Evolutionary conservation across 768 basidiomycete genomes (phyloP).

Genomic region (Russula sp.): DNA sequence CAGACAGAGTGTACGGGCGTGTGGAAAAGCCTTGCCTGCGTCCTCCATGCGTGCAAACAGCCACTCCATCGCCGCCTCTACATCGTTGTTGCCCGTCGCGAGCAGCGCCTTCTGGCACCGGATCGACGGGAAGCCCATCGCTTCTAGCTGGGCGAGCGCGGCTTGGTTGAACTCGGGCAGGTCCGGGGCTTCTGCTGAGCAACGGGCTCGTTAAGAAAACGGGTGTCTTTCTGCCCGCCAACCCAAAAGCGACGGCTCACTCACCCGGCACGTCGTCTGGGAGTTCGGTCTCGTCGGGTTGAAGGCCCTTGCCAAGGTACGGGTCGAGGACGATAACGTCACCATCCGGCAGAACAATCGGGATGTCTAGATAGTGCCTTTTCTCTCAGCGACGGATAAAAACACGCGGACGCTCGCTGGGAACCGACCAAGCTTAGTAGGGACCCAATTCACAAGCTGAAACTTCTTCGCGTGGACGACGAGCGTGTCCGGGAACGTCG

Average conservation of each 20-base stretch:
- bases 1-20: not conserved
- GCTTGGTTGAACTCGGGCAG: constrained; percentile 66
- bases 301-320: constrained; percentile 66
- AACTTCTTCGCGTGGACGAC: constrained; percentile 92
- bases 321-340: constrained; percentile 54
- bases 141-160: constrained; percentile 71
- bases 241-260: constrained; percentile 6
- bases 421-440: constrained; percentile 77
- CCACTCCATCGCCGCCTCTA: constrained; percentile 93
- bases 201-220: not conserved
- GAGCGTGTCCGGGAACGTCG: constrained; percentile 83
- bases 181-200: constrained; percentile 29
- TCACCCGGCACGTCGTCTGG: constrained; percentile 45
- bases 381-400: constrained; percentile 1
- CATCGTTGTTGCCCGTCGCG: constrained; percentile 71
- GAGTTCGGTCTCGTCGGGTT: constrained; percentile 62
- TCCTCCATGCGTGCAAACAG: constrained; percentile 94
- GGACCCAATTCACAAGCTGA: constrained; percentile 95
- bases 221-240: not conserved
- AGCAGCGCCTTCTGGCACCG: constrained; percentile 88
- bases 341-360: constrained; percentile 59
- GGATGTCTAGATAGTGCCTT: constrained; percentile 57
- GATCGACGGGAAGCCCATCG: constrained; percentile 85
- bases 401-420: not conserved
- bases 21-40: constrained; percentile 46